phyloP scores from a whole-genome alignment of 768 basidiomycete genomes.

The Austroboletus eburneus region DNA sequence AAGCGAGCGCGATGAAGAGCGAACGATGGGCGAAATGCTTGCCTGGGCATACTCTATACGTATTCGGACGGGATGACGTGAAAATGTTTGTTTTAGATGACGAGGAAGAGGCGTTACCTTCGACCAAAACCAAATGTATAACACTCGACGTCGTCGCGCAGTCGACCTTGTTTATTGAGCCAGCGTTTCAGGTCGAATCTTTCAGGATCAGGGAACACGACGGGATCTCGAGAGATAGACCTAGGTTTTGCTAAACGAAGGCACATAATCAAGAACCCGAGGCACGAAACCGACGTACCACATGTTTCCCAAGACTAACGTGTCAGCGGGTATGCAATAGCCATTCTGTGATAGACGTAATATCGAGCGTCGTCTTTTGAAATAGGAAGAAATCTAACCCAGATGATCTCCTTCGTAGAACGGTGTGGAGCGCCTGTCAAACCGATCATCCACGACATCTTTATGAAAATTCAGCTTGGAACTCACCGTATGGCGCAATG shows the following conservation, averaged over 20 bases:
- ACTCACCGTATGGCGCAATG: constrained; percentile 25
- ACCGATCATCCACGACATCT: background rate
- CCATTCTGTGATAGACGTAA: constrained; percentile 10
- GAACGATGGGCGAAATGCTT: constrained; percentile 50
- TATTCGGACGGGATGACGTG: background rate
- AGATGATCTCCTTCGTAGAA: constrained; percentile 59
- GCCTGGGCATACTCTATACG: constrained; percentile 53
- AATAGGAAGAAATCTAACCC: constrained; percentile 33
- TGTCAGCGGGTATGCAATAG: constrained; percentile 22
- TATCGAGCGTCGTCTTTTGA: constrained; percentile 27
- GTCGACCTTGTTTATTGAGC: constrained; percentile 38
- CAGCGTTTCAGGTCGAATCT: constrained; percentile 55
- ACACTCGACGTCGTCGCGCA: constrained; percentile 44
- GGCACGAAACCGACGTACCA: constrained; percentile 10
- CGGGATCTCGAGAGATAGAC: constrained; percentile 54
- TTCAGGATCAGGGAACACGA: constrained; percentile 54
- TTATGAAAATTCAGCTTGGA: too few species aligned
- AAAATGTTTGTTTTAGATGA: too few species aligned
- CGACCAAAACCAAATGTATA: constrained; percentile 55
- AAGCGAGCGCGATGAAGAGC: constrained; percentile 55
- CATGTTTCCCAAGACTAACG: constrained; percentile 15
- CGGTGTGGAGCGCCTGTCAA: constrained; percentile 49
- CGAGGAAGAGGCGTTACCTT: constrained; percentile 20
- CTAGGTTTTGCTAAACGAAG: constrained; percentile 15
- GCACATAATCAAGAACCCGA: too few species aligned